Conservation (phyloP, 2,329 filamentous ascomycete genomes). For the Paracoccidioides brasiliensis region DNA sequence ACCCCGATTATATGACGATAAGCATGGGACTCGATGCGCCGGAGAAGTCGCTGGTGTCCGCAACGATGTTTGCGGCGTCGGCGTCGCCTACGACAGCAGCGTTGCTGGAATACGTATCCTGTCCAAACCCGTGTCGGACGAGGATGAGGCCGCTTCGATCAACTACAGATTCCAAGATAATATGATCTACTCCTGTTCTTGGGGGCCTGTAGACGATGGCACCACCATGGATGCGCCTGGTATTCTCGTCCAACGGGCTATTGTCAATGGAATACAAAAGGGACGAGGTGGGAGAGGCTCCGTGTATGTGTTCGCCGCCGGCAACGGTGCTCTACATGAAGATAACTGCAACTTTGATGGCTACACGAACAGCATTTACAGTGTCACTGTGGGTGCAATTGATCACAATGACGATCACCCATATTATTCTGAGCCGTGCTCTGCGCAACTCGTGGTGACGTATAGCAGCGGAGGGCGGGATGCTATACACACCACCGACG, state of each 20-base stretch:
- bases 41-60: conserved; percentile 86
- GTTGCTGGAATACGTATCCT: conserved; percentile 88
- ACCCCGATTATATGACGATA: conserved; percentile 72
- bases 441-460: conserved; percentile 86
- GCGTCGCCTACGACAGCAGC: conserved; percentile 83
- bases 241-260: conserved; percentile 74
- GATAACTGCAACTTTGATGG: conserved; percentile 99
- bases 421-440: conserved; percentile 93
- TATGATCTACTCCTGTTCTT: conserved; percentile 96
- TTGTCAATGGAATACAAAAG: conserved; percentile 83
- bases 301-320: conserved; percentile 92
- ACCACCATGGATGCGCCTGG: conserved; percentile 87
- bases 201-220: conserved; percentile 92
- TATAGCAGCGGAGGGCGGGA: conserved; percentile 87
- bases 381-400: conserved; percentile 88
- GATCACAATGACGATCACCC: conserved; percentile 79
- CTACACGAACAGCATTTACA: conserved; percentile 99
- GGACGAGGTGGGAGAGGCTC: conserved; percentile 73
- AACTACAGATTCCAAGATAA: conserved; percentile 88
- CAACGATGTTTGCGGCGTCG: conserved; percentile 90
- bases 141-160: conserved; percentile 82
- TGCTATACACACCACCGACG: conserved; percentile 91
- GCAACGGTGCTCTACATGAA: conserved; percentile 73
- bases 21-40: conserved; percentile 84
- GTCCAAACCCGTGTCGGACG: conserved; percentile 77